These are phyloP conservation scores for Thalassiosira exigua DNA, from an alignment of 352 stramenopile species.

Conservation along the genomic window DNA sequence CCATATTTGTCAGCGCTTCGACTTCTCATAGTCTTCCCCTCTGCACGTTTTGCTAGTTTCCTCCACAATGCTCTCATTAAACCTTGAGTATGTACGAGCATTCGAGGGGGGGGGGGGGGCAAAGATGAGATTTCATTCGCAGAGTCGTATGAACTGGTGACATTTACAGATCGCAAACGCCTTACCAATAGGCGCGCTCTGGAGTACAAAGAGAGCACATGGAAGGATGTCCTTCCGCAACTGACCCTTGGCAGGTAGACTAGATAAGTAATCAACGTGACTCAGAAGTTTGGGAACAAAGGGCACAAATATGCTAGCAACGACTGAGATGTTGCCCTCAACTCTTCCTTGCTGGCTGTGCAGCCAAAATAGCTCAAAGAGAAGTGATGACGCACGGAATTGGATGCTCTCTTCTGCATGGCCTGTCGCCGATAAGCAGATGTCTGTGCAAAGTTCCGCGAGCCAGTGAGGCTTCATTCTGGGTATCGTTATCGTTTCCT, in stretches of 20 bases:
- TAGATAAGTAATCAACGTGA: slow-evolving; percentile 77
- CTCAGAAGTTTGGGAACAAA: slow-evolving; percentile 81
- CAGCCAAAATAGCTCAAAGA: slow-evolving; percentile 84
- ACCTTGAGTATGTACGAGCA: slow-evolving; percentile 5
- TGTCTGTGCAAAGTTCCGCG: slow-evolving; percentile 78
- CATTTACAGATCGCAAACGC: too few relatives aligned
- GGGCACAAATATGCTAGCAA: slow-evolving; percentile 81
- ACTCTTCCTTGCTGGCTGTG: slow-evolving; percentile 70
- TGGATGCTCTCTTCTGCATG: slow-evolving; percentile 82
- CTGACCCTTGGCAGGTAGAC: slow-evolving; percentile 73
- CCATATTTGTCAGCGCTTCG: slow-evolving; percentile 68
- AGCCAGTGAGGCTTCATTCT: slow-evolving; percentile 82
- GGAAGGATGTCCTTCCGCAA: slow-evolving; percentile 82
- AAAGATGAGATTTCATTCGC: background rate
- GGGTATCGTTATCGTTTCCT: slow-evolving; percentile 57
- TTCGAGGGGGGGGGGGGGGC: too few relatives aligned
- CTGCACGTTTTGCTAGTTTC: slow-evolving; percentile 69
- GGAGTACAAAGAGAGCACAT: slow-evolving; percentile 81
- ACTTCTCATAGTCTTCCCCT: slow-evolving; percentile 61
- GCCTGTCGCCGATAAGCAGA: slow-evolving; percentile 78
- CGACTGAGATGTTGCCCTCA: slow-evolving; percentile 67
- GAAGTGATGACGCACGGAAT: slow-evolving; percentile 71
- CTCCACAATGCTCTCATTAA: slow-evolving; percentile 82
- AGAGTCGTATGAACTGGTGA: too few relatives aligned
- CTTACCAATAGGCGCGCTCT: slow-evolving; percentile 70